Evolutionary conservation across 2,329 filamentous ascomycete species (phyloP), one percentile per base, ranked within the genome.

Genomic region (Calycina marina): DNA sequence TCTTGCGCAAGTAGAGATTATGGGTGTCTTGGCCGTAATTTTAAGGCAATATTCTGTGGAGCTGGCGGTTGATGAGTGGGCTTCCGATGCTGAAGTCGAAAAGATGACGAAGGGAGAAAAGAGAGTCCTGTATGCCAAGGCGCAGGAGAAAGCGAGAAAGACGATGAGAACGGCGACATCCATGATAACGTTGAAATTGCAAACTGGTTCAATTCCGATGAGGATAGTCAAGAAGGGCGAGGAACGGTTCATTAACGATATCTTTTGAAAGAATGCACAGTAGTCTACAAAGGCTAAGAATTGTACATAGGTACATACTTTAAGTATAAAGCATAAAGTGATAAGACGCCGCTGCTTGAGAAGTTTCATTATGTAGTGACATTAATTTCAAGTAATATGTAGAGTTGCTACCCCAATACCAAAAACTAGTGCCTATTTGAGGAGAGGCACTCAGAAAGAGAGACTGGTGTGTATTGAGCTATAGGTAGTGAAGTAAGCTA

Each of bases 111-210:
- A 16, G 4, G 30, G 34, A 14, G 37, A 48, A 34, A 44, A 28
- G 34, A 42, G 18, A n/a, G 25, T 18, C 10, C 4, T 51, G 6
- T 51, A 51, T 39, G 25, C 25, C 11, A 41, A 39, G 27, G 48
- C 45, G 6, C 37, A 36, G 40, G 62, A 62, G 17, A 63, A 75
- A 49, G 62, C 76, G 3, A 40, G 34, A 31, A 27, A 26, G 30
- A 41, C 27, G 9, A 36, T 45, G 8, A 36, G 40, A 35, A 37
- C 59, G 53, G 72, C 77, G 44, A 63, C 58, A 16, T 68, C 67
- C n/a, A 55, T 81, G 35, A 63, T 88, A 38, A 85, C 81, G 38
- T 58, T 88, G 43, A 80, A 83, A 57, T 60, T 88, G 53, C 63
- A 72, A 4, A 59, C 66, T 34, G 70, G 42, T 4, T 47, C 38